These are phyloP conservation scores for Aspergillus sp. DNA, from an alignment of 2,329 filamentous ascomycete species.

Conservation along the genomic window DNA sequence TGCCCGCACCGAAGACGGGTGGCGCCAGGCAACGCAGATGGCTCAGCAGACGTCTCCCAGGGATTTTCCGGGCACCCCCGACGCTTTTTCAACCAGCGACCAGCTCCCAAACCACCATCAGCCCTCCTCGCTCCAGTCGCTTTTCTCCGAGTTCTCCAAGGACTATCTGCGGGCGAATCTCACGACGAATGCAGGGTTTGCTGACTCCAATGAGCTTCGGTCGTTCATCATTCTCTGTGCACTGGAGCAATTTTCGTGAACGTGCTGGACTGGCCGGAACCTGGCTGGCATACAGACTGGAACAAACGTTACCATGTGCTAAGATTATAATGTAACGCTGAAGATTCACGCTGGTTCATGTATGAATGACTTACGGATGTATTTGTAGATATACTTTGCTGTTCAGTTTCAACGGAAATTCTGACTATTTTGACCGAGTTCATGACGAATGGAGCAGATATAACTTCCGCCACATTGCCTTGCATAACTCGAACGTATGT, in stretches of 20 bases:
- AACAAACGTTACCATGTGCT: background rate
- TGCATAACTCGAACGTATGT: too few relatives aligned
- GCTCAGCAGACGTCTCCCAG: background rate
- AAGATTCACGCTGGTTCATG: background rate
- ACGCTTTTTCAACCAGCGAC: background rate
- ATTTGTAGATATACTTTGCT: too few relatives aligned
- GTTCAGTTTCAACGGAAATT: too few relatives aligned
- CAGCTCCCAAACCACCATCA: background rate
- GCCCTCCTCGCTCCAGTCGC: slow-evolving; percentile 7
- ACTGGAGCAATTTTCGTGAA: slow-evolving; percentile 13
- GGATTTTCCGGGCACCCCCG: background rate
- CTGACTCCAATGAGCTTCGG: slow-evolving; percentile 17
- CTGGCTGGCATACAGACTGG: background rate
- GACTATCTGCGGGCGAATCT: slow-evolving; percentile 12
- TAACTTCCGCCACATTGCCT: too few relatives aligned
- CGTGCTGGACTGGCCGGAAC: too few relatives aligned
- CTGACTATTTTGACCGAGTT: too few relatives aligned
- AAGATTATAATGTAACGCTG: background rate
- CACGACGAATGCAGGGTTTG: slow-evolving; percentile 8
- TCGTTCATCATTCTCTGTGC: slow-evolving; percentile 19
- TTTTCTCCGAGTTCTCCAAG: slow-evolving; percentile 13
- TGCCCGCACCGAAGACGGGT: slow-evolving; percentile 16
- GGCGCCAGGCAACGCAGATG: slow-evolving; percentile 8
- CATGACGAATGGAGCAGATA: too few relatives aligned
- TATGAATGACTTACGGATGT: background rate